Percentiles rank a stretch among this genome's conserved stretches.
These are phyloP conservation scores for Craterostigma plantagineum DNA, from an alignment of 257 asterid species.

Conservation along the genomic window DNA sequence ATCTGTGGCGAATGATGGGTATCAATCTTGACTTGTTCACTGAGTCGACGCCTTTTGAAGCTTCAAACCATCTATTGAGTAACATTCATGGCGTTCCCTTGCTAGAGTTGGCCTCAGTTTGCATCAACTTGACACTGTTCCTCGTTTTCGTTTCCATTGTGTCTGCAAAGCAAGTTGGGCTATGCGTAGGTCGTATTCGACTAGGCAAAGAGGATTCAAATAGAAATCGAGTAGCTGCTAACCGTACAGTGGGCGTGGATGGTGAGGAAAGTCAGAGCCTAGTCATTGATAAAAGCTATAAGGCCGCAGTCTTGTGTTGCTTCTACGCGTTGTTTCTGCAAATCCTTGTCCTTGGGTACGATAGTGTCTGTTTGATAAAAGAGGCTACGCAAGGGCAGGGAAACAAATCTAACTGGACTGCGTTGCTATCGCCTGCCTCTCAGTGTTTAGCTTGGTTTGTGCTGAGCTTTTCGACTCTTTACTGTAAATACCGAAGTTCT, in stretches of 20 bases:
- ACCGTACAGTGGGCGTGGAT: slow-evolving; percentile 13
- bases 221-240: slow-evolving; percentile 14
- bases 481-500: slow-evolving; percentile 27
- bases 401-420: slow-evolving; percentile 24
- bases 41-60: slow-evolving; percentile 12
- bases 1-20: slow-evolving; percentile 40
- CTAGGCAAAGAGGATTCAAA: slow-evolving; percentile 28
- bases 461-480: slow-evolving; percentile 46
- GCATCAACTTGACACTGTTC: slow-evolving; percentile 59
- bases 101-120: slow-evolving; percentile 55
- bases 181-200: slow-evolving; percentile 46
- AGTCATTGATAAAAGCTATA: slow-evolving; percentile 38
- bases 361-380: slow-evolving; percentile 30
- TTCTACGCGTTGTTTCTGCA: slow-evolving; percentile 51
- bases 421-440: slow-evolving; percentile 34
- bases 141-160: slow-evolving; percentile 49
- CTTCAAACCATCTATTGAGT: slow-evolving; percentile 14
- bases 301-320: slow-evolving; percentile 42
- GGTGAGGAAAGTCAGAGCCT: slow-evolving; percentile 34
- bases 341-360: slow-evolving; percentile 43
- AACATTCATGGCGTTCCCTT: slow-evolving; percentile 28
- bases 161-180: slow-evolving; percentile 39
- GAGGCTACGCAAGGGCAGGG: slow-evolving; percentile 19
- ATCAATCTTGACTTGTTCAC: slow-evolving; percentile 32
- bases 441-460: slow-evolving; percentile 60